phyloP scores from a whole-genome alignment of 2,329 filamentous ascomycete species.

The Sclerotiophoma versabilis region DNA sequence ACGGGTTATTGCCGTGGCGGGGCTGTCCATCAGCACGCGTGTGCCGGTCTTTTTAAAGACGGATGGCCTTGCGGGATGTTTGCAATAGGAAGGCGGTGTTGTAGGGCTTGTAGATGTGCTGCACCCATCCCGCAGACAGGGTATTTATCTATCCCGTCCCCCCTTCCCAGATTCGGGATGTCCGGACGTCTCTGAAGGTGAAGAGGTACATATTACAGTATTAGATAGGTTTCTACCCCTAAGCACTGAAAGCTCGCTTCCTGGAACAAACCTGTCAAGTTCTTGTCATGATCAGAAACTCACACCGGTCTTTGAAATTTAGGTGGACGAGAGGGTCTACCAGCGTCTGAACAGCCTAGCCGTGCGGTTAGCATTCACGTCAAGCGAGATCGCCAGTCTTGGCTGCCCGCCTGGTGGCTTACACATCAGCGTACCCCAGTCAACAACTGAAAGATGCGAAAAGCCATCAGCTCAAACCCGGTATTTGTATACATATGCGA shows the following conservation, averaged over 20 bases:
- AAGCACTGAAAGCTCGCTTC: background rate
- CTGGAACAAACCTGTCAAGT: background rate
- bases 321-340: background rate
- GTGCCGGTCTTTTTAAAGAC: conserved; percentile 5
- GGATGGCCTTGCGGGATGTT: conserved; percentile 1
- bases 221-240: background rate
- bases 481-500: background rate
- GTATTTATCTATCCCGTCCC: background rate
- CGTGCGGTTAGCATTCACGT: conserved; percentile 4
- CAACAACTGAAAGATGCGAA: background rate
- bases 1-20: conserved; percentile 5
- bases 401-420: conserved; percentile 3
- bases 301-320: background rate
- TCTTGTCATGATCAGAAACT: background rate
- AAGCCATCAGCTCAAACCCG: background rate
- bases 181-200: background rate
- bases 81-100: conserved; percentile 11
- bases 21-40: conserved; percentile 13
- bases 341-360: conserved; percentile 3
- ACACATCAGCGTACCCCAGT: background rate
- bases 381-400: conserved; percentile 6
- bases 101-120: background rate
- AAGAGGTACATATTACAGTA: background rate
- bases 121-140: conserved; percentile 8
- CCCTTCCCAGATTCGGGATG: background rate